Evolutionary conservation across 2,329 filamentous ascomycete species (phyloP), one percentile per base, ranked within the genome.

Genomic region (Colletotrichum camelliae): DNA sequence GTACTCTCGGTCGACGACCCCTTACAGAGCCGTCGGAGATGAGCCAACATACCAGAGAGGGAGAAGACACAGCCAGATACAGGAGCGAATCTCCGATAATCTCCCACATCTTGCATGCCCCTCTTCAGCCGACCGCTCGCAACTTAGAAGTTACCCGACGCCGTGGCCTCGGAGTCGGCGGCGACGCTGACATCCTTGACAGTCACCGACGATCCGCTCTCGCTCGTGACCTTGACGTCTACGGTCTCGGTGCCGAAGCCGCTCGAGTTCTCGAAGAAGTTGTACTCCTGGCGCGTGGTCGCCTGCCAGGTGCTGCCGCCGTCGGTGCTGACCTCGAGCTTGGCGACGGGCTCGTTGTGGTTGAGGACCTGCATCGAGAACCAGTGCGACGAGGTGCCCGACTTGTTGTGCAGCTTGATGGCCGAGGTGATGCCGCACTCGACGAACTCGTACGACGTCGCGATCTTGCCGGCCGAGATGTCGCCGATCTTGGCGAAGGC

Each of bases 281-380:
- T 91, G 81, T 91, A 91, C 33, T 85, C 82, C 72, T 86, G 82
- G 64, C 92, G 86, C 4, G 84, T 86, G 1, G 92, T 93, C n/a
- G 81, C 66, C 81, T 88, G 82, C 92, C 91, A 94, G 16, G 89
- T 90, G 69, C 79, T 86, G 21, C 92, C 92, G 13, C 89, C 87
- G 79, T 94, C 89, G 21, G 87, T 91, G 74, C 89, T 91, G 74
- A 93, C 91, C 78, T 93, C 91, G 29, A 94, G 86, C 77, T 84
- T 87, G 69, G 85, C 79, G 55, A 93, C 87, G 18, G 87, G 86
- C 75, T 90, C 86, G 81, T 92, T 92, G 79, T 89, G 84, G 83
- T 93, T 93, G 79, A 92, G 86, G 58, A 93, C 91, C 82, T 94
- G 92, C 87, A 85, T 84, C 58, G 81, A 81, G 79, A 82, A 84